Percentiles rank a stretch among this genome's conserved stretches.
phyloP scores from a whole-genome alignment of 148 eudicot species.

The Dysphania ambrosioides region DNA sequence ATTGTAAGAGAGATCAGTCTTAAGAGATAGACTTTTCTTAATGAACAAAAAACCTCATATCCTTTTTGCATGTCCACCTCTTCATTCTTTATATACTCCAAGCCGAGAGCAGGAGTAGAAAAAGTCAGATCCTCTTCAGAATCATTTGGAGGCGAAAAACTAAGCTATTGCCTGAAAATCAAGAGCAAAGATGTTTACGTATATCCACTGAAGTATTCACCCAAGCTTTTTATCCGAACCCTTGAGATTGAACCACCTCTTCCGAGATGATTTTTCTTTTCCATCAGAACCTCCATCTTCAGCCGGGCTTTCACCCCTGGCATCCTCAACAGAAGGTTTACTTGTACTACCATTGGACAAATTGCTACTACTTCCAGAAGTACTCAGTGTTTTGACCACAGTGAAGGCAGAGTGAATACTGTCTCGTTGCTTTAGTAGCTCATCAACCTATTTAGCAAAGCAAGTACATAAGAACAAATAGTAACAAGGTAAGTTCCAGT shows the following conservation, averaged over 20 bases:
- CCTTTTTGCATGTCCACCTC: slow-evolving; percentile 10
- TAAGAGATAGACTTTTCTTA: not conserved
- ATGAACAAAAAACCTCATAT: not conserved
- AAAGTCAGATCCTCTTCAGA: slow-evolving; percentile 8
- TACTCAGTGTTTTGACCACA: slow-evolving; percentile 42
- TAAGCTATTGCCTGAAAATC: slow-evolving; percentile 6
- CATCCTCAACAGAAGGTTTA: slow-evolving; percentile 52
- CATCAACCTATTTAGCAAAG: slow-evolving; percentile 68
- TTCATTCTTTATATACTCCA: not conserved
- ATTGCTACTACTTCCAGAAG: slow-evolving; percentile 27
- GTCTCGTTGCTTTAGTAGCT: slow-evolving; percentile 84
- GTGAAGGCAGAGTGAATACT: slow-evolving; percentile 79
- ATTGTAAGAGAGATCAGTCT: not conserved
- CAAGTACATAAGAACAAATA: slow-evolving; percentile 17
- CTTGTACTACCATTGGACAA: slow-evolving; percentile 68
- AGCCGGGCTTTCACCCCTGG: slow-evolving; percentile 58
- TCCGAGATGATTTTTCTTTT: slow-evolving; percentile 69
- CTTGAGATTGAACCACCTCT: slow-evolving; percentile 84
- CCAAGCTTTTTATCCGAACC: slow-evolving; percentile 65
- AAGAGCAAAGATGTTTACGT: not conserved
- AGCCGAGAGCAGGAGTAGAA: slow-evolving; percentile 7
- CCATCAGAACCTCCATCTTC: slow-evolving; percentile 81
- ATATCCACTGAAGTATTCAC: slow-evolving; percentile 4
- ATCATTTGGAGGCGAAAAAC: slow-evolving; percentile 2
- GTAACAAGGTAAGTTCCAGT: not conserved